Evolutionary conservation across 805 yeast genomes (phyloP), one percentile per base, ranked within the genome.

Genomic region (Saturnispora galanensis): DNA sequence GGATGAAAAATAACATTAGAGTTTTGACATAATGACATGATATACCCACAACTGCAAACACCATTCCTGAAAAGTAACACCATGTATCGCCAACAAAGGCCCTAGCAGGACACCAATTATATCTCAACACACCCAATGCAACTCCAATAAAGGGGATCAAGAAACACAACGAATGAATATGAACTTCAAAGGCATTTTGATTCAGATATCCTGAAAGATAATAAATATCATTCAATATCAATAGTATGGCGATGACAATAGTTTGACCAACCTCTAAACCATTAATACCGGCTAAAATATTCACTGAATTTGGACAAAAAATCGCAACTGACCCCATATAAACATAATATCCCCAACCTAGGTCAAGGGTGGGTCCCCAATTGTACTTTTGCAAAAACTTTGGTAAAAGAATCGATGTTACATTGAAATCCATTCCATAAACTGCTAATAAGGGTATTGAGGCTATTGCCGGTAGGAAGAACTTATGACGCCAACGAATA

Each of bases 41-140:
- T 31, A 93, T 93, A 1, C 97, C 97, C 29, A 86, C 96, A 26
- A 89, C 93, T 0, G 97, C 98, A 63, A 93, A 88, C 1, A 93
- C 95, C 98, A 93, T 93, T 3, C 99, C 99, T 21, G 96, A 87
- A 63, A 93, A 89, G 64, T 93, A 93, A 65, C 99, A 93, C 68
- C 84, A 93, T 0, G 98, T 90, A 60, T 93, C 99, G 29, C 99
- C 99, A 7, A 93, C 99, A 65, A 93, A 93, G 1, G 87, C 97
- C 46, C 66, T 66, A 0, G 98, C 87, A 0, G 98, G 98, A 68
- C 71, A 93, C 82, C 89, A 84, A 60, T 93, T 93, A 68, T 71
- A 81, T 53, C 75, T 77, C 53, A 84, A 74, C 45, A 93, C 65
- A 0, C 84, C 95, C 1, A 81, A 49, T 0, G 95, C 77, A 8